Evolutionary conservation across 495 filamentous ascomycete genomes (phyloP).

Genomic region (Paragyromitra xinjiangensis): DNA sequence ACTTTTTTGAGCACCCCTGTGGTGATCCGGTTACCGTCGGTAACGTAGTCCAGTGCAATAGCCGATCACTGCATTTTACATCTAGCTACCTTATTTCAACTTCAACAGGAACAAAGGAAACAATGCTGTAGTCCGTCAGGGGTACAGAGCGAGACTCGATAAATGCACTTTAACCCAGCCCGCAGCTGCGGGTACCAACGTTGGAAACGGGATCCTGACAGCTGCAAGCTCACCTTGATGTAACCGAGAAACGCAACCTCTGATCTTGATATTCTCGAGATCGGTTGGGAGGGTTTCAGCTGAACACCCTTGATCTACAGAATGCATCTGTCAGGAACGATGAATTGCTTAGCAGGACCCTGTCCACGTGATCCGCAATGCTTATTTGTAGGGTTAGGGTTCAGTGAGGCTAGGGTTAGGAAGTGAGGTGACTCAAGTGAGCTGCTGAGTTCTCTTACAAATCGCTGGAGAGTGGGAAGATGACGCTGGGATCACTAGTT

Average conservation of each 20-base stretch:
- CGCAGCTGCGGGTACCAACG: background rate
- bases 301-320: background rate
- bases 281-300: background rate
- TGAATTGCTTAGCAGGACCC: no score
- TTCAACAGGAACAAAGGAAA: background rate
- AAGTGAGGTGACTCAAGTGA: no score
- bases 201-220: background rate
- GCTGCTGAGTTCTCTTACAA: no score
- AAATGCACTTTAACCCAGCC: no score
- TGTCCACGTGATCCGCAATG: no score
- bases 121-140: background rate
- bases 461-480: no score
- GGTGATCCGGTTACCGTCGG: constrained; percentile 14
- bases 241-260: background rate
- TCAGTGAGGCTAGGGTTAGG: no score
- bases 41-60: background rate
- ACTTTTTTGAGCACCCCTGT: background rate
- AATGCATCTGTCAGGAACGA: no score
- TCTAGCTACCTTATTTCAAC: constrained; percentile 13
- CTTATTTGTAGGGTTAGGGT: no score
- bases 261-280: background rate
- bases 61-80: background rate
- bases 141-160: no score
- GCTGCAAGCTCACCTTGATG: background rate
- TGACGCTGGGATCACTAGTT: no score